Evolutionary conservation across 306 rosid genomes (phyloP), one percentile per base, ranked within the genome.

Genomic region (Fagus sylvatica): DNA sequence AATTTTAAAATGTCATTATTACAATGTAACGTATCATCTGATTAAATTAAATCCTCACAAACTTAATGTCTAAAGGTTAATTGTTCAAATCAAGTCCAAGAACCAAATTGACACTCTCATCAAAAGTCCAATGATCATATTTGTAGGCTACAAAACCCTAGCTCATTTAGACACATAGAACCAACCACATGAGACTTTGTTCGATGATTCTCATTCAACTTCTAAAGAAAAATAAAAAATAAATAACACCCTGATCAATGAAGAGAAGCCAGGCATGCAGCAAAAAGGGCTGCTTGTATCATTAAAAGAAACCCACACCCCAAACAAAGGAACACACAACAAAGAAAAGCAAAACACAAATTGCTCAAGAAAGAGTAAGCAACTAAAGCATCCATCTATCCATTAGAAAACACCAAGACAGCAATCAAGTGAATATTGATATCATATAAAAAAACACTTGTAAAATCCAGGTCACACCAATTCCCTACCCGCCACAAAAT

Each of bases 391-490:
- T 46, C 51, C 51, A 46, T 46, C 51, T 46, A 11, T 66, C 49
- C 33, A 39, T 17, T 6, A 4, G 19, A 37, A 7, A 17, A 66
- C 71, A n/a, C 13, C 15, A 66, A 1, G 16, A 37, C 71, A 39
- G 46, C 48, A 66, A 39, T 17, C 15, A 40, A 66, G 32, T 2
- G 70, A 37, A 65, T 65, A 39, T 39, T 66, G 71, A 39, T 66
- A 66, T 66, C 46, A n/a, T 28, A n/a, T 4, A 22, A 22, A 22
- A 22, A 59, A 17, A 49, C 17, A 2, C 51, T 51, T 53, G 69
- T 73, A 69, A 74, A 30, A 73, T 81, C 40, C 49, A 74, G 74
- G 78, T 73, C 79, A 73, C 71, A 22, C 68, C 61, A 72, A 37
- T 48, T 67, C 76, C 81, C 78, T 71, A 73, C 57, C 61, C 53